Evolutionary conservation across 2,329 filamentous ascomycete species (phyloP).

Genomic region (Raffaelea arxii): DNA sequence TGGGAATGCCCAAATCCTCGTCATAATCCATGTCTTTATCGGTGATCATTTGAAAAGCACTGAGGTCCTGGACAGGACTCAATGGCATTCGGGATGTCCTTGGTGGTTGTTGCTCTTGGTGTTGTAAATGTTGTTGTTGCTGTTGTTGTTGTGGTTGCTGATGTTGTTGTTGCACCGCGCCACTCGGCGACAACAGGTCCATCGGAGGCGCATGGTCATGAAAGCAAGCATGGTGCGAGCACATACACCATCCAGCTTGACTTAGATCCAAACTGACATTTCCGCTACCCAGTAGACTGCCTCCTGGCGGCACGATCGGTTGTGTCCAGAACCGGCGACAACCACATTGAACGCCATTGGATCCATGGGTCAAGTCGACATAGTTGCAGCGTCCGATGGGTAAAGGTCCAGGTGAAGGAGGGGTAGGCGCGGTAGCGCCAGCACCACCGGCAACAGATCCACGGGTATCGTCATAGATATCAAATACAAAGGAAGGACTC

Average conservation of each 20-base stretch:
- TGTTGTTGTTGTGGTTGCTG: too few relatives aligned
- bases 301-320: conserved; percentile 10
- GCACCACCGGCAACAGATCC: conserved; percentile 8
- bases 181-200: conserved; percentile 15
- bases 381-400: conserved; percentile 49
- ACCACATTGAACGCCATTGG: conserved; percentile 44
- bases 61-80: conserved; percentile 39
- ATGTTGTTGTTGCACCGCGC: too few relatives aligned
- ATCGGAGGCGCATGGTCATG: conserved; percentile 36
- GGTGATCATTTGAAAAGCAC: conserved; percentile 28
- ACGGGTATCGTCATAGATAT: conserved; percentile 42
- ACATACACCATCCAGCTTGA: conserved; percentile 49
- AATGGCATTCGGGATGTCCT: conserved; percentile 41
- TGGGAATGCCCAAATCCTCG: too few relatives aligned
- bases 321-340: conserved; percentile 50
- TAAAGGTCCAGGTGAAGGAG: conserved; percentile 21
- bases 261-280: conserved; percentile 17
- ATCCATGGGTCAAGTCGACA: conserved; percentile 41
- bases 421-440: conserved; percentile 6
- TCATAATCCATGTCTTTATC: conserved; percentile 22
- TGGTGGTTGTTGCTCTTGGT: too few relatives aligned
- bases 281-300: conserved; percentile 17
- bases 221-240: conserved; percentile 52
- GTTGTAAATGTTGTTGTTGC: too few relatives aligned
- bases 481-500: conserved; percentile 35